phyloP scores from a whole-genome alignment of 768 basidiomycete genomes.

The Rickenella mellea region DNA sequence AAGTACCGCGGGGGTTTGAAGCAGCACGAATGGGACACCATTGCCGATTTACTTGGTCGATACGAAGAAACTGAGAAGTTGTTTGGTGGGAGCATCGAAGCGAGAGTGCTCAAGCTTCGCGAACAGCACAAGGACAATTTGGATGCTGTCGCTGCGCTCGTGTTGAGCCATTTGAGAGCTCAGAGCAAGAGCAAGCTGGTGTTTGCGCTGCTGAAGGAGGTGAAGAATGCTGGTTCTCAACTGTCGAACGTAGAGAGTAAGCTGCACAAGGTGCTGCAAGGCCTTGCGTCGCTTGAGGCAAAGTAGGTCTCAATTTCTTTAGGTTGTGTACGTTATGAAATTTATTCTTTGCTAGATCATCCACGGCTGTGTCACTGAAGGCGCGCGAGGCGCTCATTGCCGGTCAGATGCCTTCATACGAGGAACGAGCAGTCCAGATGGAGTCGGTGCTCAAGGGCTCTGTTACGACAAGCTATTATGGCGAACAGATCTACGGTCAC shows the following conservation, averaged over 20 bases:
- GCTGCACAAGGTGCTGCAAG: conserved; percentile 69
- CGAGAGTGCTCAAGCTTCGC: conserved; percentile 79
- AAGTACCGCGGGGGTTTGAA: conserved; percentile 77
- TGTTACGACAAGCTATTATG: conserved; percentile 81
- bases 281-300: conserved; percentile 80
- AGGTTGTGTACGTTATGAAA: conserved; percentile 4
- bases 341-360: conserved; percentile 43
- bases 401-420: conserved; percentile 94
- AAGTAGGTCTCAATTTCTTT: conserved; percentile 40
- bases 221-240: conserved; percentile 72
- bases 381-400: conserved; percentile 96
- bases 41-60: conserved; percentile 66
- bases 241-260: conserved; percentile 67
- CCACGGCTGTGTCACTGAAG: conserved; percentile 85
- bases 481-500: conserved; percentile 60
- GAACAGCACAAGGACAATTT: conserved; percentile 90
- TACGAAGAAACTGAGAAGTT: conserved; percentile 86
- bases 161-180: conserved; percentile 94
- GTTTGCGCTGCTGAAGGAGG: conserved; percentile 76
- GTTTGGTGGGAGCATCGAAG: conserved; percentile 91
- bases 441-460: conserved; percentile 86
- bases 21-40: conserved; percentile 70
- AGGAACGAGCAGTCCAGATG: conserved; percentile 91
- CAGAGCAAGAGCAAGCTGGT: conserved; percentile 87
- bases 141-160: conserved; percentile 76